phyloP scores from a whole-genome alignment of 1,284 basidiomycete species.

The Ceratobasidium theobromae region DNA sequence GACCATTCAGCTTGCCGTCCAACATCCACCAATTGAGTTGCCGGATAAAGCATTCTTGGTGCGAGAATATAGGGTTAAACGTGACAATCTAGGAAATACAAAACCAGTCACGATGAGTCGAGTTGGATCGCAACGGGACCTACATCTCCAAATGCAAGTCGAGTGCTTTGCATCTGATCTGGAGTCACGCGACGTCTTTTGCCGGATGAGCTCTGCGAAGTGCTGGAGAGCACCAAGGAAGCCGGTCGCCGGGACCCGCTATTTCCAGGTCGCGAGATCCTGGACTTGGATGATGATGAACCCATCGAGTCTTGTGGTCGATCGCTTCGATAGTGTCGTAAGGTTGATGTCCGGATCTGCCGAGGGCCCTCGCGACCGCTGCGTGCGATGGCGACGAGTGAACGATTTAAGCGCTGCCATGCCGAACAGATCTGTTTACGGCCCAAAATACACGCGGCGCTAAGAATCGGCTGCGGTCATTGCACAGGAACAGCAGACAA shows the following conservation, averaged over 20 bases:
- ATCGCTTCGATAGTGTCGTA: neutral
- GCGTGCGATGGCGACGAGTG: neutral
- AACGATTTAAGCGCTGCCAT: slow-evolving; percentile 17
- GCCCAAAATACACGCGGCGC: neutral
- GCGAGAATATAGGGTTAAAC: slow-evolving; percentile 12
- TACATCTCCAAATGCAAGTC: slow-evolving; percentile 3
- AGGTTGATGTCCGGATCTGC: neutral
- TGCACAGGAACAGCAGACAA: no score
- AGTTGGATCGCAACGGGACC: neutral
- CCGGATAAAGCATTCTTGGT: slow-evolving; percentile 17
- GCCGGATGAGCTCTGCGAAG: slow-evolving; percentile 3
- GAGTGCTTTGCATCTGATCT: slow-evolving; percentile 9
- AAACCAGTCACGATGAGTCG: neutral
- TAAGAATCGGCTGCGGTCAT: neutral
- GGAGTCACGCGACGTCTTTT: neutral
- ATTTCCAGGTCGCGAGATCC: neutral
- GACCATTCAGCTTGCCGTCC: neutral
- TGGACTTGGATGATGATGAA: slow-evolving; percentile 7
- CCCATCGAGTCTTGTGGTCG: slow-evolving; percentile 2
- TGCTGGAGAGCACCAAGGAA: neutral
- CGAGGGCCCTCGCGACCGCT: neutral
- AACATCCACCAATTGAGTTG: slow-evolving; percentile 28
- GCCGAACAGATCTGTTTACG: neutral
- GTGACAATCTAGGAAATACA: slow-evolving; percentile 11
- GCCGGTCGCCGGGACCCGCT: neutral